Evolutionary conservation across 371 early-diverging fungal species (phyloP).

Genomic region (Saksenaea oblongispora): DNA sequence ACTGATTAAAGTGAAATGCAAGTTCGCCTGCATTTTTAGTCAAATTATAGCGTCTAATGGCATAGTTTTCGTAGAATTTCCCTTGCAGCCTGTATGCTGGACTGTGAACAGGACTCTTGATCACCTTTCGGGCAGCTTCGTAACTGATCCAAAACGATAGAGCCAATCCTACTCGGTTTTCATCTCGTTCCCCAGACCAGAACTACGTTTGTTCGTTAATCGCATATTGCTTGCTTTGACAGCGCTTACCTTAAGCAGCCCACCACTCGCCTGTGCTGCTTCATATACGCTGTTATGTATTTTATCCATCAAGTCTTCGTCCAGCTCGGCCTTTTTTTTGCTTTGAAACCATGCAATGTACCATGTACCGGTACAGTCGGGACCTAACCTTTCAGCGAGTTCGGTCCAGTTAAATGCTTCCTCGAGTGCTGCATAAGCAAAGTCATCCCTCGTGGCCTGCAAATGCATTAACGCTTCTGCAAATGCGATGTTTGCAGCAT

Average conservation of each 20-base stretch:
- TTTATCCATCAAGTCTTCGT: constrained; percentile 32
- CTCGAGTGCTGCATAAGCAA: constrained; percentile 15
- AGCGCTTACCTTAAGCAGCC: constrained; percentile 46
- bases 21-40: constrained; percentile 32
- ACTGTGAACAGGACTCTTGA: constrained; percentile 36
- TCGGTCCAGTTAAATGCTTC: constrained; percentile 37
- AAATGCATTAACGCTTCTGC: constrained; percentile 19
- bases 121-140: constrained; percentile 42
- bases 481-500: not conserved
- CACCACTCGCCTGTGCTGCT: constrained; percentile 47
- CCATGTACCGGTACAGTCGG: constrained; percentile 33
- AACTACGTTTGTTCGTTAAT: not conserved
- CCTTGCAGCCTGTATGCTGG: constrained; percentile 31
- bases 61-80: constrained; percentile 45
- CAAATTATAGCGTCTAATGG: constrained; percentile 39
- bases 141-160: constrained; percentile 53
- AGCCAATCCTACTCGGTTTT: constrained; percentile 44
- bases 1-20: constrained; percentile 14
- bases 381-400: constrained; percentile 19
- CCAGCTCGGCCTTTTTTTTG: constrained; percentile 31
- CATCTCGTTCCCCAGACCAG: constrained; percentile 52
- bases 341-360: constrained; percentile 49
- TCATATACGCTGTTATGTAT: constrained; percentile 43
- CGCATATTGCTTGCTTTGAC: not conserved
- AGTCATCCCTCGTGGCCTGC: constrained; percentile 25